Evolutionary conservation across 371 early-diverging fungal species (phyloP).

Genomic region (Haplosporangium sp.): DNA sequence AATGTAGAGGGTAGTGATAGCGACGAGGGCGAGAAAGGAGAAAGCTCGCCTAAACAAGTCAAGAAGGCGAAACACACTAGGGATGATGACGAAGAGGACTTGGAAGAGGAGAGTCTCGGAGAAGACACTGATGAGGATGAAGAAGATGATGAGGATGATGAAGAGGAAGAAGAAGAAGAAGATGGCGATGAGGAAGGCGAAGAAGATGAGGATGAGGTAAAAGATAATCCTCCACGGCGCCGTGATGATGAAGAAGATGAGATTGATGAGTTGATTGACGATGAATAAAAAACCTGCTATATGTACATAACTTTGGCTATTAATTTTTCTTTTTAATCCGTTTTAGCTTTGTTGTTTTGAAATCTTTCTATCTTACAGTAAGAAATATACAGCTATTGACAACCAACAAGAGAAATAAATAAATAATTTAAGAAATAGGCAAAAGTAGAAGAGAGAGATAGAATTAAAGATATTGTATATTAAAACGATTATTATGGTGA

Average conservation of each 20-base stretch:
- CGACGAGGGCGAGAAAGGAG: conserved; percentile 8
- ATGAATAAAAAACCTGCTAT: not conserved
- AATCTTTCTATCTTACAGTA: conserved; percentile 4
- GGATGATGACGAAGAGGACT: conserved; percentile 13
- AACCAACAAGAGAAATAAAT: not conserved
- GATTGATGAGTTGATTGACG: conserved; percentile 18
- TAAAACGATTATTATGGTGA: not conserved
- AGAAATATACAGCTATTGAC: not conserved
- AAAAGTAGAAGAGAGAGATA: not conserved
- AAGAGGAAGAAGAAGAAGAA: conserved; percentile 9
- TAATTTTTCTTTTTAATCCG: too few relatives aligned
- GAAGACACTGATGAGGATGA: conserved; percentile 22
- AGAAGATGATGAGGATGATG: conserved; percentile 9
- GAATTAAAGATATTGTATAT: not conserved
- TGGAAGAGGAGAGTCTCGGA: conserved; percentile 15
- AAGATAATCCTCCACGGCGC: not conserved
- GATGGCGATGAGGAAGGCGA: conserved; percentile 11
- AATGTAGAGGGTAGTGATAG: conserved; percentile 26
- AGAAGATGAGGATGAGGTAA: conserved; percentile 15
- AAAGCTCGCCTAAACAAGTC: not conserved
- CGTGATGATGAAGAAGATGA: conserved; percentile 1
- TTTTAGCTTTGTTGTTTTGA: not conserved
- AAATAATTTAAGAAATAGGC: not conserved
- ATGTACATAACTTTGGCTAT: not conserved
- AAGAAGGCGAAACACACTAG: not conserved